These are phyloP conservation scores for Daldinia concentrica DNA, from an alignment of 495 filamentous ascomycete genomes.

Conservation along the genomic window DNA sequence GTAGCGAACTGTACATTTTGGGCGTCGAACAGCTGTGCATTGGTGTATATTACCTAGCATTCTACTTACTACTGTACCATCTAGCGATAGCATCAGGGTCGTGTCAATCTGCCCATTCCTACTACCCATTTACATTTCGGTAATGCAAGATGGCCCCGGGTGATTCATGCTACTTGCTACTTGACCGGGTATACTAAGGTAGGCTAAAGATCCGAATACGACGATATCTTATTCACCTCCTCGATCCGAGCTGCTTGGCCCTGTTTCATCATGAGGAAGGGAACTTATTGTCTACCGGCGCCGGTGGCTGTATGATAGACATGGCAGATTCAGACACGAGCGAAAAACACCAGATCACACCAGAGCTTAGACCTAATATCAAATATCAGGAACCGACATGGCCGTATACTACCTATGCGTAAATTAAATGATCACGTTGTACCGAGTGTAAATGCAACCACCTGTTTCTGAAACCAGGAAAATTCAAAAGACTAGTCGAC, in stretches of 20 bases:
- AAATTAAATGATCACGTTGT: constrained; percentile 39
- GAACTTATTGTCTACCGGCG: constrained; percentile 22
- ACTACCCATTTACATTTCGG: constrained; percentile 30
- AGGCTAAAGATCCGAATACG: constrained; percentile 44
- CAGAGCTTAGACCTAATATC: constrained; percentile 5
- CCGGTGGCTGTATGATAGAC: constrained; percentile 14
- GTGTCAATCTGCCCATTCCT: constrained; percentile 24
- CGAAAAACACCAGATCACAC: neutral
- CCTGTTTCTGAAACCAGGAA: constrained; percentile 23
- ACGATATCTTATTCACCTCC: constrained; percentile 34
- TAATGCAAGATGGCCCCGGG: constrained; percentile 35
- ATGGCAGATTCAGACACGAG: constrained; percentile 19
- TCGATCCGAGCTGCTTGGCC: constrained; percentile 36
- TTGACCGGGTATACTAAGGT: constrained; percentile 30
- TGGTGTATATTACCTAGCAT: constrained; percentile 38
- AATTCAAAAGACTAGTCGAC: constrained; percentile 19
- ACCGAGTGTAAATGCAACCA: constrained; percentile 21
- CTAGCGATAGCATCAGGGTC: constrained; percentile 26
- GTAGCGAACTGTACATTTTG: constrained; percentile 21
- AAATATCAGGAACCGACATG: constrained; percentile 22
- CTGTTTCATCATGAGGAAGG: constrained; percentile 31
- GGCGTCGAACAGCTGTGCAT: constrained; percentile 28
- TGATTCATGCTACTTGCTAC: constrained; percentile 33
- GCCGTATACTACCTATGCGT: constrained; percentile 21
- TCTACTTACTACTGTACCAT: constrained; percentile 28